phyloP scores from a whole-genome alignment of 2,329 filamentous ascomycete species.

The Ophiocordyceps camponoti-rufipedis region DNA sequence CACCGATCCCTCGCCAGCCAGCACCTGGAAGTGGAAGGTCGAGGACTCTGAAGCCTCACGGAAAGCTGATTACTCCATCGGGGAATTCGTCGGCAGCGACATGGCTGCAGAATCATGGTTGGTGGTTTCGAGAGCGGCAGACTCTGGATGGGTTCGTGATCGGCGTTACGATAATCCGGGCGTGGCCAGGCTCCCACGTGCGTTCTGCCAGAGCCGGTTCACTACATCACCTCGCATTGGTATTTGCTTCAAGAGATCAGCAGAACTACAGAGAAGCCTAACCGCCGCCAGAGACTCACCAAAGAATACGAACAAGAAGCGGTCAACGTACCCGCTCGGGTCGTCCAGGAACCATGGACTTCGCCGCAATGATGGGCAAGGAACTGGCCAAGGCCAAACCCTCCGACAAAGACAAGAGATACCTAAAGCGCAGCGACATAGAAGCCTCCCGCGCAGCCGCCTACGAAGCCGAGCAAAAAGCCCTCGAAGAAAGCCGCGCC shows the following conservation, averaged over 20 bases:
- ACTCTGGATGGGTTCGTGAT: neutral
- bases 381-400: conserved; percentile 64
- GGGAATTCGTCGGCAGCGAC: neutral
- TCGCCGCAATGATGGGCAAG: conserved; percentile 80
- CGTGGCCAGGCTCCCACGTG: neutral
- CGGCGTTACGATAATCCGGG: conserved; percentile 6
- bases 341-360: conserved; percentile 51
- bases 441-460: conserved; percentile 66
- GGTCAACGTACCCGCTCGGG: neutral
- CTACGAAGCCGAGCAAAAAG: conserved; percentile 68
- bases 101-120: neutral
- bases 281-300: no score
- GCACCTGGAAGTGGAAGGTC: no score
- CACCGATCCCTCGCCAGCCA: conserved; percentile 1
- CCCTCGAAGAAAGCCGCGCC: conserved; percentile 51
- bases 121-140: neutral
- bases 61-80: neutral
- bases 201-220: neutral
- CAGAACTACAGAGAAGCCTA: no score
- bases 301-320: neutral
- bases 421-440: conserved; percentile 65
- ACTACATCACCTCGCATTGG: neutral
- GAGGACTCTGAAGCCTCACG: neutral
- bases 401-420: conserved; percentile 44
- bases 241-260: no score